A percentile compares a stretch with the other conserved stretches of the same genome.
phyloP scores from a whole-genome alignment of 106 monocot genomes.

The Gastrodia elata region DNA sequence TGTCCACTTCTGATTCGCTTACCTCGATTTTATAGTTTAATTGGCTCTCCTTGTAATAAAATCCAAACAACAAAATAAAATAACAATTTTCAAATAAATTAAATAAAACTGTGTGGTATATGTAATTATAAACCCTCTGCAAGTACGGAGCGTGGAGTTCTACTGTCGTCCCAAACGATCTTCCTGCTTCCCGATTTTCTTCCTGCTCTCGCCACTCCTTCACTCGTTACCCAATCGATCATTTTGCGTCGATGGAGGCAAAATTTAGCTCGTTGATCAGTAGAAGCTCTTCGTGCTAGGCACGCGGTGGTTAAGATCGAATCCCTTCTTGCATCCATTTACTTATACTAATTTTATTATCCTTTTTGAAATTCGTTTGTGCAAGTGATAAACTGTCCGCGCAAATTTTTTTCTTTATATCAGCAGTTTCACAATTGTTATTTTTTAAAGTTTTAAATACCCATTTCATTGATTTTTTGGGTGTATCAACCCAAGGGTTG shows the following conservation, averaged over 20 bases:
- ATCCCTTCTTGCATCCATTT: neutral
- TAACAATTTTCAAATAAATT: too few species aligned
- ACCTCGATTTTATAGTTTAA: too few species aligned
- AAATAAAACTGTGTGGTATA: too few species aligned
- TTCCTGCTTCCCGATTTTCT: neutral
- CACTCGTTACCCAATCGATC: neutral
- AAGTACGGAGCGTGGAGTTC: too few species aligned
- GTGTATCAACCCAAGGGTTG: neutral
- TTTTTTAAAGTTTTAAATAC: neutral
- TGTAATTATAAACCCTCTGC: too few species aligned
- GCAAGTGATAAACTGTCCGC: neutral
- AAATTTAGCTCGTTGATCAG: slow-evolving; percentile 3
- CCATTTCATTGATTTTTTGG: neutral
- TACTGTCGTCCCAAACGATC: neutral
- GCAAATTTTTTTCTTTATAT: neutral
- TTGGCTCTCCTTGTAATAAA: too few species aligned
- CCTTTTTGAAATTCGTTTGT: neutral
- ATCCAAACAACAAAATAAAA: too few species aligned
- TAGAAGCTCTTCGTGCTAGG: neutral
- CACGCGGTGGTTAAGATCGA: slow-evolving; percentile 2
- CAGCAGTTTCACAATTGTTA: neutral
- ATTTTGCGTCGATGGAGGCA: neutral
- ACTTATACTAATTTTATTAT: neutral
- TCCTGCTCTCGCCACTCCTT: neutral
- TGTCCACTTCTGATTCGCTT: too few species aligned